Conservation (phyloP, 2,329 filamentous ascomycete genomes). For the Fusarium lateritium region DNA sequence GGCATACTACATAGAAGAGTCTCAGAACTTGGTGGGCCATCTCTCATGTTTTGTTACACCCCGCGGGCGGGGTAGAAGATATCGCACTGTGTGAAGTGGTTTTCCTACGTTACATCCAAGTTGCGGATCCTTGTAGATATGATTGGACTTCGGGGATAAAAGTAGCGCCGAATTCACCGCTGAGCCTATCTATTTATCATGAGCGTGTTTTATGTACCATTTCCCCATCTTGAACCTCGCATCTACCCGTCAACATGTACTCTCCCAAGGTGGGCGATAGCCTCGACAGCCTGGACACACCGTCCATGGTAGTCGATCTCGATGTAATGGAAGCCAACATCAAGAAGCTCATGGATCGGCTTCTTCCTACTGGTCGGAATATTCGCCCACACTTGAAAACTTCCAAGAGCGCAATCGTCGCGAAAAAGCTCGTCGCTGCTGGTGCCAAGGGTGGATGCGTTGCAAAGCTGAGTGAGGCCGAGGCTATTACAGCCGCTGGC, state of each 20-base stretch:
- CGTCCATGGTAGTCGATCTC: constrained; percentile 69
- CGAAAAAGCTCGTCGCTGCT: constrained; percentile 29
- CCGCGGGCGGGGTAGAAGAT: too few species aligned
- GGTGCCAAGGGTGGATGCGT: constrained; percentile 40
- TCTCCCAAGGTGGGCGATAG: constrained; percentile 23
- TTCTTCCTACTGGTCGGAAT: constrained; percentile 59
- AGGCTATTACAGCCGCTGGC: constrained; percentile 33
- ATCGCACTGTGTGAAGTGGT: too few species aligned
- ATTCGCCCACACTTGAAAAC: constrained; percentile 41
- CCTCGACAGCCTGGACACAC: constrained; percentile 62
- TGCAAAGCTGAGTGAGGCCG: constrained; percentile 38
- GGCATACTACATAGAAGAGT: too few species aligned
- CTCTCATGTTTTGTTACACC: too few species aligned
- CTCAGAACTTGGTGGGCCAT: too few species aligned
- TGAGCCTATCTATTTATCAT: too few species aligned
- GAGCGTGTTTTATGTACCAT: not conserved
- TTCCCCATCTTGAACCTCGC: too few species aligned
- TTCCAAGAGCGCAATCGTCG: constrained; percentile 29
- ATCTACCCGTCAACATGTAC: constrained; percentile 9
- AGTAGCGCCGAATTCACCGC: too few species aligned
- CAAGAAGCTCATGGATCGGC: constrained; percentile 59
- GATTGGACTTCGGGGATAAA: too few species aligned
- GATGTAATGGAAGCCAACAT: constrained; percentile 67
- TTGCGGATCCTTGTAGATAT: too few species aligned
- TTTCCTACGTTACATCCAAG: too few species aligned